phyloP scores from a whole-genome alignment of 768 basidiomycete genomes.

The Mrakia blollopis region DNA sequence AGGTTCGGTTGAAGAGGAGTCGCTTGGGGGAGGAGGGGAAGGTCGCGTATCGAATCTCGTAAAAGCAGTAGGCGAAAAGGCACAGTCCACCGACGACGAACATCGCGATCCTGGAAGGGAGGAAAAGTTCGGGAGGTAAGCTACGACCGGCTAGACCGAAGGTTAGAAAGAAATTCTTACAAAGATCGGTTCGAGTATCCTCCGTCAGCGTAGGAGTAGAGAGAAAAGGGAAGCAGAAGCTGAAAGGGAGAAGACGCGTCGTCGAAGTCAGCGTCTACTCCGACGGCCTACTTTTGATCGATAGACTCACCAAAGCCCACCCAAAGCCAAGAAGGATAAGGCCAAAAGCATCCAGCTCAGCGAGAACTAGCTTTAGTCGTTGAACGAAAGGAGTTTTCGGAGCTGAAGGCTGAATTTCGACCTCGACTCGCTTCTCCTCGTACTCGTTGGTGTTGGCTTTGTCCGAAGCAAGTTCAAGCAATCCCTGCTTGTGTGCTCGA shows the following conservation, averaged over 20 bases:
- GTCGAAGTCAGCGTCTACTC: not conserved
- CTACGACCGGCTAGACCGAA: not conserved
- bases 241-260: constrained; percentile 31
- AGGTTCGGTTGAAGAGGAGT: constrained; percentile 24
- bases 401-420: not conserved
- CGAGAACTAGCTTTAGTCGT: not conserved
- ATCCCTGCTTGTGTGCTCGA: not conserved
- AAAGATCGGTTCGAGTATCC: constrained; percentile 37
- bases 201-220: constrained; percentile 36
- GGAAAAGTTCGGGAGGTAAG: not conserved
- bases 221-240: constrained; percentile 40
- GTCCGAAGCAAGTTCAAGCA: too few relatives aligned
- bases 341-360: constrained; percentile 38
- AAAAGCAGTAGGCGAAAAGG: constrained; percentile 8
- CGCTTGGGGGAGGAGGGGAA: constrained; percentile 21
- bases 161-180: not conserved
- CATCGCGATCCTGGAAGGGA: constrained; percentile 15
- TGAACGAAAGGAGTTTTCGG: not conserved
- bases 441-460: not conserved
- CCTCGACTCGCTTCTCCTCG: not conserved
- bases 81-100: constrained; percentile 25
- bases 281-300: too few relatives aligned
- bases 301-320: constrained; percentile 10
- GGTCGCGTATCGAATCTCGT: constrained; percentile 4
- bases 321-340: constrained; percentile 40